Percentiles rank a stretch among this genome's conserved stretches.
Conservation (phyloP, 2,329 filamentous ascomycete genomes). For the Monilinia fructigena region DNA sequence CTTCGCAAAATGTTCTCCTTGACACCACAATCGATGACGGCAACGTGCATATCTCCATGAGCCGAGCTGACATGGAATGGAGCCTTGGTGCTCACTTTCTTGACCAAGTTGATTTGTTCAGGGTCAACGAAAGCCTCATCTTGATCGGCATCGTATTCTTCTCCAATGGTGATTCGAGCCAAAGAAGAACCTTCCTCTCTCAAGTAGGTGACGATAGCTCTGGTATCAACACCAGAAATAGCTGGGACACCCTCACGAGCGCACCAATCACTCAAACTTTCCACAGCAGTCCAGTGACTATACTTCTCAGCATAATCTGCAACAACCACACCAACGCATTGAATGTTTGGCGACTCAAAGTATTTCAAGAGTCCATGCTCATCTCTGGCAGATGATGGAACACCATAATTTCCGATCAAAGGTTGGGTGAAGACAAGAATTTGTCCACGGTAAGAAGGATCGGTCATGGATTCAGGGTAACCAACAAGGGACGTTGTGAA, state of each 20-base stretch:
- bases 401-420: constrained; percentile 97
- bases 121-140: constrained; percentile 96
- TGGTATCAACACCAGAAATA: constrained; percentile 95
- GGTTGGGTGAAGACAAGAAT: constrained; percentile 98
- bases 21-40: constrained; percentile 95
- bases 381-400: constrained; percentile 82
- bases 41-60: constrained; percentile 82
- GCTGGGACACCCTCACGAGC: constrained; percentile 92
- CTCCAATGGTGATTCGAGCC: constrained; percentile 89
- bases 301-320: constrained; percentile 91
- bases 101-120: constrained; percentile 93
- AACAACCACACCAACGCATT: constrained; percentile 93
- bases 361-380: constrained; percentile 90
- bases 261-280: constrained; percentile 92
- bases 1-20: constrained; percentile 99
- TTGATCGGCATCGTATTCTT: constrained; percentile 97
- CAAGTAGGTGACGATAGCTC: constrained; percentile 91
- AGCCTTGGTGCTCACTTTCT: constrained; percentile 95
- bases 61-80: constrained; percentile 91
- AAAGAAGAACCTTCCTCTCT: constrained; percentile 96
- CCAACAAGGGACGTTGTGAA: constrained; percentile 98
- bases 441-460: constrained; percentile 86
- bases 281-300: constrained; percentile 98
- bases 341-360: constrained; percentile 97
- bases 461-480: constrained; percentile 93